Conservation (phyloP, 176 grass and related monocot species). For the Carex littledalei region DNA sequence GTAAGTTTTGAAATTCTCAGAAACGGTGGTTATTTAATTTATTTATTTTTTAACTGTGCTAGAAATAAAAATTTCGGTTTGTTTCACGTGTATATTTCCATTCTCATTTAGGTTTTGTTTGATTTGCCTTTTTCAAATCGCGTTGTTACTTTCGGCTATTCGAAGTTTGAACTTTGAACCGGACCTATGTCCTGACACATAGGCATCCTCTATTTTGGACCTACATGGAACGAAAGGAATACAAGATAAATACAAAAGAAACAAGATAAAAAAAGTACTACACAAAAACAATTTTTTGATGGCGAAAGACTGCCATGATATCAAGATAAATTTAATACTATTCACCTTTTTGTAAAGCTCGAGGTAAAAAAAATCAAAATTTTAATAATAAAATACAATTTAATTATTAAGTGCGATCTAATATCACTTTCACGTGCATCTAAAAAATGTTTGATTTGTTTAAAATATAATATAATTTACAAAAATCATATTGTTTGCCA, state of each 20-base stretch:
- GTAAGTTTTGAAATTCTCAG: no score
- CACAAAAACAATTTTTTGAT: neutral
- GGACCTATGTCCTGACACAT: neutral
- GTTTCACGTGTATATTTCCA: no score
- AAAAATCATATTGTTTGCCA: no score
- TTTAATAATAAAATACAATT: neutral
- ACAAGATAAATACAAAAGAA: neutral
- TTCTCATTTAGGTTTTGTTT: conserved; percentile 4
- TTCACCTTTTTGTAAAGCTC: neutral
- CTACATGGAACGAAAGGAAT: neutral
- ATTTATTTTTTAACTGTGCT: no score
- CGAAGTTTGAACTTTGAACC: conserved; percentile 6
- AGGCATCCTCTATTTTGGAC: neutral
- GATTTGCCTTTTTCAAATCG: neutral
- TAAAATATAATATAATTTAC: no score
- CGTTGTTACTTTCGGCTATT: neutral
- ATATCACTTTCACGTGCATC: neutral
- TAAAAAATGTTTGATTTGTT: neutral
- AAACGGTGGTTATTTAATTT: no score
- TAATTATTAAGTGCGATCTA: neutral
- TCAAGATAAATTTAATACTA: neutral
- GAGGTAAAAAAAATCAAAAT: neutral
- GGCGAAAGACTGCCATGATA: neutral
- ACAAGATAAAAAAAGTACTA: neutral
- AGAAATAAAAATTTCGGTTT: no score